These are phyloP conservation scores for Sporobolomyces roseus DNA, from an alignment of 768 basidiomycete species.

Conservation along the genomic window DNA sequence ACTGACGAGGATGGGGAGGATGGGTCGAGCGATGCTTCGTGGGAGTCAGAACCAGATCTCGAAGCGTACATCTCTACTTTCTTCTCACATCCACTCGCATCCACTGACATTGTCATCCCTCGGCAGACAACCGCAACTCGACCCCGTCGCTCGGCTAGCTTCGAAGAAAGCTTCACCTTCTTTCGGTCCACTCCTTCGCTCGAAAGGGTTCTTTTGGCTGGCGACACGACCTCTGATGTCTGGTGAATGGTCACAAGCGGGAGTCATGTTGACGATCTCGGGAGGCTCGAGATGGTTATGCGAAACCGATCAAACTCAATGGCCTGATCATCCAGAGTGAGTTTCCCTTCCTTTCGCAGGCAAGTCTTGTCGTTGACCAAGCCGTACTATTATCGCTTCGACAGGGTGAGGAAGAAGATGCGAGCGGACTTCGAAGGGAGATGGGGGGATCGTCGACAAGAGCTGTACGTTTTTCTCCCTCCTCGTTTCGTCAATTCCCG, in stretches of 20 bases:
- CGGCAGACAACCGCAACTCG: conserved; percentile 44
- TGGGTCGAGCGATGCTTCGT: conserved; percentile 35
- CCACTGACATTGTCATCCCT: neutral
- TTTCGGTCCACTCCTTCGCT: conserved; percentile 47
- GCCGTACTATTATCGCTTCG: too few species aligned
- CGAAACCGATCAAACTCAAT: conserved; percentile 41
- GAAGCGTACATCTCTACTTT: conserved; percentile 5
- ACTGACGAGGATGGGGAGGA: conserved; percentile 28
- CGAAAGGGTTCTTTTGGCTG: conserved; percentile 50
- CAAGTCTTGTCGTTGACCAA: too few species aligned
- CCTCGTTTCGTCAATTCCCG: neutral
- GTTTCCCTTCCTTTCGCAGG: neutral
- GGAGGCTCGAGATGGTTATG: conserved; percentile 48
- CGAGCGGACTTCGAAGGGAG: conserved; percentile 47
- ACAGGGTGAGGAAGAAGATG: conserved; percentile 43
- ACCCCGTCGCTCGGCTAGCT: conserved; percentile 44
- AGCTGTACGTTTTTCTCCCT: conserved; percentile 11
- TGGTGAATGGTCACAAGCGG: conserved; percentile 49
- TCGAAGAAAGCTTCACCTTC: conserved; percentile 44
- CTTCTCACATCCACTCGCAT: neutral
- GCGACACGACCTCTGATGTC: conserved; percentile 46
- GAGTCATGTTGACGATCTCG: conserved; percentile 46
- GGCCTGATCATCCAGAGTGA: conserved; percentile 45
- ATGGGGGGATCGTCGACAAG: conserved; percentile 49
- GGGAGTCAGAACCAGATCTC: conserved; percentile 34